Percentiles rank a stretch among this genome's conserved stretches.
phyloP scores from a whole-genome alignment of 73 alveolate species.

The Paramecium pentaurelia region DNA sequence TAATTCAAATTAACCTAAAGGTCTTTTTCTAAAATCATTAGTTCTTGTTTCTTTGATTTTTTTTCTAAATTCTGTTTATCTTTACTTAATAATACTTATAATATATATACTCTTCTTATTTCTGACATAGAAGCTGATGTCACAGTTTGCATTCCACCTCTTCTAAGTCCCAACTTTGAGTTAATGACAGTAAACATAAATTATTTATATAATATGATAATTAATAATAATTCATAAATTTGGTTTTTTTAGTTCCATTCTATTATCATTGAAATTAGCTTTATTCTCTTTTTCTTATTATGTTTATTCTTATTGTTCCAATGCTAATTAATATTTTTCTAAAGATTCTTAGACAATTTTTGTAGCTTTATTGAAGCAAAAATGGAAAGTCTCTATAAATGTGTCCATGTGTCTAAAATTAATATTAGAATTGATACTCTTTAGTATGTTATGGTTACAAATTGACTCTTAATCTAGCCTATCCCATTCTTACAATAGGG shows the following conservation, averaged over 20 bases:
- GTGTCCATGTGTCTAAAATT: slow-evolving; percentile 49
- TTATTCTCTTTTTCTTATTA: neutral
- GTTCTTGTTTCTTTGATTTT: neutral
- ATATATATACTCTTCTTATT: neutral
- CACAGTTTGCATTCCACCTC: neutral
- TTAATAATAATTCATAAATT: neutral
- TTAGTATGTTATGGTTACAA: slow-evolving; percentile 57
- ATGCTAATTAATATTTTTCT: slow-evolving; percentile 30
- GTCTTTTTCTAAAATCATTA: slow-evolving; percentile 1
- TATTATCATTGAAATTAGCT: neutral
- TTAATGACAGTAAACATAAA: neutral
- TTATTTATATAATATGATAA: neutral
- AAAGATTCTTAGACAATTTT: slow-evolving; percentile 27
- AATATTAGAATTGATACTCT: neutral
- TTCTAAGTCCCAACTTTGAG: neutral
- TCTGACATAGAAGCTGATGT: neutral
- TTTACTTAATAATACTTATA: neutral
- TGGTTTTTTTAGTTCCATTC: slow-evolving; percentile 10
- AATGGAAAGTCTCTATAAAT: slow-evolving; percentile 47
- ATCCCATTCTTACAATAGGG: slow-evolving; percentile 44
- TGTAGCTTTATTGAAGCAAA: neutral
- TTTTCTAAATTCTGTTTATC: neutral
- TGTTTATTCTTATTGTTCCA: neutral
- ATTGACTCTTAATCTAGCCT: slow-evolving; percentile 63
- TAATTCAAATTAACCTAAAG: neutral